phyloP scores from a whole-genome alignment of 495 filamentous ascomycete genomes.

The Penicillium desertorum region DNA sequence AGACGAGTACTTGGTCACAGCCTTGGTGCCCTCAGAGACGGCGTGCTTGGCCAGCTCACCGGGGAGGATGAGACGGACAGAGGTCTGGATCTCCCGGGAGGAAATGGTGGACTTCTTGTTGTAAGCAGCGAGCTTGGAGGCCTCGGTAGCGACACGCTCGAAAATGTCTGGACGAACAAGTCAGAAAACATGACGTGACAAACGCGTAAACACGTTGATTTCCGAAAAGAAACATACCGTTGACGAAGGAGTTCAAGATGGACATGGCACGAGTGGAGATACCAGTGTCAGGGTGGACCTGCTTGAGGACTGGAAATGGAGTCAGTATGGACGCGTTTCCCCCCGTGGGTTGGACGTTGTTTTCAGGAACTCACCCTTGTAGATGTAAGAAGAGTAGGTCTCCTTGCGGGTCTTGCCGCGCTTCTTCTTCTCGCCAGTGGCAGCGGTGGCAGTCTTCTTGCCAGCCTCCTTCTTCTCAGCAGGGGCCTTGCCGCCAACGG shows the following conservation, averaged over 20 bases:
- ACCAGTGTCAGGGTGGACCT: conserved; percentile 99
- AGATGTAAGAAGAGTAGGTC: conserved; percentile 99
- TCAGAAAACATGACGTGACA: conserved; percentile 11
- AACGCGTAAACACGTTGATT: conserved; percentile 9
- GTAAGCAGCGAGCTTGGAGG: conserved; percentile 98
- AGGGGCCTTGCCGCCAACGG: conserved; percentile 77
- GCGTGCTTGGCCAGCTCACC: conserved; percentile 99
- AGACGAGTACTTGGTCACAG: conserved; percentile 99
- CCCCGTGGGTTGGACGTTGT: not conserved
- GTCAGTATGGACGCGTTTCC: conserved; percentile 33
- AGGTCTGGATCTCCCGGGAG: conserved; percentile 98
- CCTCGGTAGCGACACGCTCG: conserved; percentile 98
- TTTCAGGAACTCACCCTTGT: conserved; percentile 76
- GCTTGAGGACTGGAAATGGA: conserved; percentile 80
- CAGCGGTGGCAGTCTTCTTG: conserved; percentile 90
- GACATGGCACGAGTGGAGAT: conserved; percentile 99
- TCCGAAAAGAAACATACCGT: conserved; percentile 64
- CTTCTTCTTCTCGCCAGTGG: conserved; percentile 99
- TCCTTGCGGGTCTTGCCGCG: conserved; percentile 99
- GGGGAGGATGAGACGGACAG: conserved; percentile 94
- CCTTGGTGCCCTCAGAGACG: conserved; percentile 99
- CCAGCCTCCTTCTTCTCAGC: conserved; percentile 99
- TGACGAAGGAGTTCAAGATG: conserved; percentile 99
- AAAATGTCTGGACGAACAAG: conserved; percentile 76
- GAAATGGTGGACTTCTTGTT: conserved; percentile 99